These are phyloP conservation scores for Luzula sylvatica DNA, from an alignment of 176 grass and related monocot species.

Conservation along the genomic window DNA sequence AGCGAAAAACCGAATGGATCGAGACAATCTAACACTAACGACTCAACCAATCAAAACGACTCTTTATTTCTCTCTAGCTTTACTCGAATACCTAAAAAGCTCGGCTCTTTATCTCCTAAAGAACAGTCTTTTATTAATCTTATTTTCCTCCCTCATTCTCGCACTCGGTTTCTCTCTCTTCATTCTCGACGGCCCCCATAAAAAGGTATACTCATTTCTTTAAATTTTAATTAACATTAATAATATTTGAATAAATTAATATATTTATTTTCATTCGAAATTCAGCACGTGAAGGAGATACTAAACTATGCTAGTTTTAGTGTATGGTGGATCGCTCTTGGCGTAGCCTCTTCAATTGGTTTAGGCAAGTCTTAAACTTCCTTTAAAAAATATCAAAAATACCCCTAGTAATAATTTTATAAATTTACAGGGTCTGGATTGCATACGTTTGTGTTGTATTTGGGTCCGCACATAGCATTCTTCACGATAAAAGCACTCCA, in stretches of 20 bases:
- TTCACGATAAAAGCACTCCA: constrained; percentile 93
- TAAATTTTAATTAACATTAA: constrained; percentile 7
- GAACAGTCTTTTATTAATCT: constrained; percentile 35
- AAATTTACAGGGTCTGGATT: constrained; percentile 56
- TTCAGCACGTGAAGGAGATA: constrained; percentile 72
- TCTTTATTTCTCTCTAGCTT: constrained; percentile 50
- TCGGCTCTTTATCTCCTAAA: constrained; percentile 47
- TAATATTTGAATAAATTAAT: constrained; percentile 7
- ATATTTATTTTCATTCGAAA: constrained; percentile 18
- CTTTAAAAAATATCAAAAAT: too few species aligned
- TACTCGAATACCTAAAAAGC: constrained; percentile 41
- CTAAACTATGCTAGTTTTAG: constrained; percentile 57
- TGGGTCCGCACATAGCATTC: constrained; percentile 86
- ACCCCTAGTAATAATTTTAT: too few species aligned
- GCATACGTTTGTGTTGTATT: constrained; percentile 93
- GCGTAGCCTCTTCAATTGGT: constrained; percentile 90
- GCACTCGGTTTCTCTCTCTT: constrained; percentile 34
- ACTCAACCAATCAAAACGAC: constrained; percentile 59
- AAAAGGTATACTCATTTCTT: constrained; percentile 42
- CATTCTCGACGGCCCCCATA: constrained; percentile 39
- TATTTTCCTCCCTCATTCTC: constrained; percentile 28
- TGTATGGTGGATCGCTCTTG: constrained; percentile 84
- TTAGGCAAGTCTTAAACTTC: constrained; percentile 37
- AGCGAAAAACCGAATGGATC: constrained; percentile 47
- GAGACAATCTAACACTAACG: constrained; percentile 54